Evolutionary conservation across 2,329 filamentous ascomycete species (phyloP).

Genomic region (Fusarium gaditjirri): DNA sequence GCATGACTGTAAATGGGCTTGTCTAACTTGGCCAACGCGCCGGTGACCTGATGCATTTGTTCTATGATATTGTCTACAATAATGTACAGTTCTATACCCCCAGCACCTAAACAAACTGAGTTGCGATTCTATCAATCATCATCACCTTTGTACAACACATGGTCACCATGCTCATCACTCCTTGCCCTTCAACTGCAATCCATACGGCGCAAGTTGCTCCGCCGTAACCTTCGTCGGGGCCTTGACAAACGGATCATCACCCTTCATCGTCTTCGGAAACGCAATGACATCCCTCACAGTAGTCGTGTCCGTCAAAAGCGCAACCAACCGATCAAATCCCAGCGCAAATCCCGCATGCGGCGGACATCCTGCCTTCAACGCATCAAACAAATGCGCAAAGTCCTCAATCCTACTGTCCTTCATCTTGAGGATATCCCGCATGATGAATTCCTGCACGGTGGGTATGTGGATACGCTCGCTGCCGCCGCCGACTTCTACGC

Average conservation of each 20-base stretch:
- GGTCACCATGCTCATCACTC: neutral
- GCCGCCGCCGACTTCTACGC: conserved; percentile 92
- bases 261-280: conserved; percentile 93
- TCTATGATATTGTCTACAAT: conserved; percentile 15
- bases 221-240: conserved; percentile 77
- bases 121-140: neutral
- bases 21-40: fast-evolving
- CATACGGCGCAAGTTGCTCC: conserved; percentile 62
- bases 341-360: conserved; percentile 94
- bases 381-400: conserved; percentile 86
- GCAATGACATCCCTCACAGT: conserved; percentile 94
- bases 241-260: conserved; percentile 85
- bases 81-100: conserved; percentile 26
- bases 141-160: neutral
- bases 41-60: neutral
- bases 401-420: conserved; percentile 75
- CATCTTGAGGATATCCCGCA: conserved; percentile 87
- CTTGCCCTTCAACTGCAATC: conserved; percentile 48
- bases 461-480: conserved; percentile 91
- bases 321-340: conserved; percentile 88
- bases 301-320: conserved; percentile 79
- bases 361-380: conserved; percentile 85
- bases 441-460: conserved; percentile 83
- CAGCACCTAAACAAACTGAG: neutral
- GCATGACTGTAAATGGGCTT: neutral